Percentiles rank a stretch among this genome's conserved stretches.
phyloP scores from a whole-genome alignment of 139 green algal species.

The Haematococcus lacustris region DNA sequence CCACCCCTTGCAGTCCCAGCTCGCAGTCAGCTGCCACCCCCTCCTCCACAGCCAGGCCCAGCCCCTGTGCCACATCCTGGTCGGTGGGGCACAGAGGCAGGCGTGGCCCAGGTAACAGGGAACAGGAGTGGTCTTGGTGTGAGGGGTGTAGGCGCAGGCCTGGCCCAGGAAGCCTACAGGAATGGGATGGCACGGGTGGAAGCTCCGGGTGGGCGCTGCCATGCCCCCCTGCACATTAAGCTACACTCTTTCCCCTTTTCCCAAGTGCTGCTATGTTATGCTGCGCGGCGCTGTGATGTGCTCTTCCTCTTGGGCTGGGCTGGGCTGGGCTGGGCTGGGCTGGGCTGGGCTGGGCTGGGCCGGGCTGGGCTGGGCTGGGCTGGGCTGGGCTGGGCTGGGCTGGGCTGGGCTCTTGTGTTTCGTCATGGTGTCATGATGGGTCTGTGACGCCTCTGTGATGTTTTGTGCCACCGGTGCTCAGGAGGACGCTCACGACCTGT shows the following conservation, averaged over 20 bases:
- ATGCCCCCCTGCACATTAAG: too few relatives aligned
- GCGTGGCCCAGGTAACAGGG: too few relatives aligned
- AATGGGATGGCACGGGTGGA: too few relatives aligned
- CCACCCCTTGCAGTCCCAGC: not conserved
- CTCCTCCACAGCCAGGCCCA: not conserved
- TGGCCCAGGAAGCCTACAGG: too few relatives aligned
- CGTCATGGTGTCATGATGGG: not conserved
- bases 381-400: not conserved
- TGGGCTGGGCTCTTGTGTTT: not conserved
- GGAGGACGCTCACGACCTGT: slow-evolving; percentile 24
- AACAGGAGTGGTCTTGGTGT: too few relatives aligned
- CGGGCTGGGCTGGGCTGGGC: too few relatives aligned
- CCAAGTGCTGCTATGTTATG: not conserved
- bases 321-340: too few relatives aligned
- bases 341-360: not conserved
- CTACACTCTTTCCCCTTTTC: not conserved
- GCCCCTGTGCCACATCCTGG: not conserved
- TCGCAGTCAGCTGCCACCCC: not conserved
- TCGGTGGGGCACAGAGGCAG: too few relatives aligned
- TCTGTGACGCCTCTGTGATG: not conserved
- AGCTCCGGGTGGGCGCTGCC: too few relatives aligned
- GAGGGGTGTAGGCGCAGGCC: too few relatives aligned
- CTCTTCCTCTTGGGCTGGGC: not conserved
- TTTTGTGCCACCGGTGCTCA: too few relatives aligned
- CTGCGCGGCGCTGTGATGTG: too few relatives aligned